These are phyloP conservation scores for Arachis stenosperma DNA, from an alignment of 306 rosid species.

Conservation along the genomic window DNA sequence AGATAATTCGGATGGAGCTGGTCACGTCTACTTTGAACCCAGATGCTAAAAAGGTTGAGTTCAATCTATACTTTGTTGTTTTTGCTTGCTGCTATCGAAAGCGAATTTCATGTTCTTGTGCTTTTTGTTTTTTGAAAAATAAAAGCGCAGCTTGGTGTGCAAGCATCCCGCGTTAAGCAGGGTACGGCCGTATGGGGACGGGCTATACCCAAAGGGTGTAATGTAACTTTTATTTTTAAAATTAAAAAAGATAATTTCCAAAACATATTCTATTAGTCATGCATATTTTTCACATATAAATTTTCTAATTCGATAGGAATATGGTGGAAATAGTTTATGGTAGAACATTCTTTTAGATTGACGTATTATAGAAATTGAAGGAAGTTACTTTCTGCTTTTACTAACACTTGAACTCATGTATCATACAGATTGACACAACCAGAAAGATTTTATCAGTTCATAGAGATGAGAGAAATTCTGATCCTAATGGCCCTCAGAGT, in stretches of 20 bases:
- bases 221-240: background rate
- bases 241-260: conserved; percentile 1
- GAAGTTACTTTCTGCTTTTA: conserved; percentile 13
- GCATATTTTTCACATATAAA: conserved; percentile 25
- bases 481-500: conserved; percentile 89
- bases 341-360: conserved; percentile 34
- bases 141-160: too few species aligned
- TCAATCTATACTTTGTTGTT: conserved; percentile 14
- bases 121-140: background rate
- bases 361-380: conserved; percentile 21
- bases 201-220: too few species aligned
- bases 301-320: conserved; percentile 31
- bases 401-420: conserved; percentile 33
- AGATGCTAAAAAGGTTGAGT: conserved; percentile 92
- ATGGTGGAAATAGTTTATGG: conserved; percentile 12
- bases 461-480: conserved; percentile 88
- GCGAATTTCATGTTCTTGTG: conserved; percentile 33
- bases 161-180: too few species aligned
- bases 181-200: too few species aligned
- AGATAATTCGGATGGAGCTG: conserved; percentile 86
- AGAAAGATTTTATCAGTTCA: conserved; percentile 90
- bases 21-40: conserved; percentile 89
- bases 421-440: conserved; percentile 86
- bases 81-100: conserved; percentile 19
- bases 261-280: conserved; percentile 24